phyloP scores from a whole-genome alignment of 495 filamentous ascomycete species.

The Aspergillus diversus region DNA sequence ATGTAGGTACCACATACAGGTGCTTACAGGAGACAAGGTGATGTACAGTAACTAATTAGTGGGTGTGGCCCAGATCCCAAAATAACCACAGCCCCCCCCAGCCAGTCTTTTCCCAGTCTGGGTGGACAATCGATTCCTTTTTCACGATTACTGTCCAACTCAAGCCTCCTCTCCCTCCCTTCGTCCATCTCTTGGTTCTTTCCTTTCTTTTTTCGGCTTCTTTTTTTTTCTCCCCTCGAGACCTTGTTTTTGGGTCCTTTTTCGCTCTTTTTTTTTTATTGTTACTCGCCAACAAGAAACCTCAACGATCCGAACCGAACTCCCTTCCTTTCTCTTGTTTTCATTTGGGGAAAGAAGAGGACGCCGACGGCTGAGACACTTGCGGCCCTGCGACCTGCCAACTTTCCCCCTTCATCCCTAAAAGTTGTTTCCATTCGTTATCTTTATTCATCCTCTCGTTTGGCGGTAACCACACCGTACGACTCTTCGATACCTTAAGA shows the following conservation, averaged over 20 bases:
- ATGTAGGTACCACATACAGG: conserved; percentile 16
- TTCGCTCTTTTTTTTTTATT: conserved; percentile 39
- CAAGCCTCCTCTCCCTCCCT: conserved; percentile 25
- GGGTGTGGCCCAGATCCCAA: conserved; percentile 38
- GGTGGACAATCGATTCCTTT: conserved; percentile 39
- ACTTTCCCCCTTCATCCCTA: conserved; percentile 12
- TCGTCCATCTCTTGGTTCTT: conserved; percentile 33
- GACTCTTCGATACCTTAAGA: conserved; percentile 13
- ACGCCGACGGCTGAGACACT: conserved; percentile 27
- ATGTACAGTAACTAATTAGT: conserved; percentile 36
- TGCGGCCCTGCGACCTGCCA: conserved; percentile 15
- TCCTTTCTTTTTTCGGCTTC: conserved; percentile 37
- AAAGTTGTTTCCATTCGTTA: conserved; percentile 21
- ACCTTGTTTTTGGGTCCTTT: conserved; percentile 27
- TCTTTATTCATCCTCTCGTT: conserved; percentile 31
- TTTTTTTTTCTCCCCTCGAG: conserved; percentile 28
- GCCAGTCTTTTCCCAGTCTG: conserved; percentile 30
- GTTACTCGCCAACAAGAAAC: conserved; percentile 27
- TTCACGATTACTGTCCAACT: conserved; percentile 34
- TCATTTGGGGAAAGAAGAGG: conserved; percentile 39
- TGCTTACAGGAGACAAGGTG: conserved; percentile 12
- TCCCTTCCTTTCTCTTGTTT: conserved; percentile 30
- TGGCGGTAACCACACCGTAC: conserved; percentile 14
- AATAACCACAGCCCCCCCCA: conserved; percentile 43
- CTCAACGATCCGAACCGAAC: conserved; percentile 16